Percentiles rank a stretch among this genome's conserved stretches.
Evolutionary conservation across 2,329 filamentous ascomycete genomes (phyloP).

Genomic region (Eutypa lata): DNA sequence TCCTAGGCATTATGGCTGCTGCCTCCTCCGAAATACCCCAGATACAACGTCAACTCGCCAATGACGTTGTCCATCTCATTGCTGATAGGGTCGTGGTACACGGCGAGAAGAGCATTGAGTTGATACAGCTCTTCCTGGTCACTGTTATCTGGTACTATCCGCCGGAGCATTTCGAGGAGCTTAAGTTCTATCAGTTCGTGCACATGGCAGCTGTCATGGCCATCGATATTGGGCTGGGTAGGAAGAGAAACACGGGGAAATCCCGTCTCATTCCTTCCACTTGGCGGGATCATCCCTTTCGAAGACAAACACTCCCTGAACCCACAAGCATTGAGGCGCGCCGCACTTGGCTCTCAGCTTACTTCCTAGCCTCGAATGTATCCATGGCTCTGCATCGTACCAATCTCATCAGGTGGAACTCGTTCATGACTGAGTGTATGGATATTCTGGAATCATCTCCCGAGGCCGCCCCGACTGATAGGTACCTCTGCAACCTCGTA

Average conservation of each 20-base stretch:
- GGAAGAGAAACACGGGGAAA: conserved; percentile 33
- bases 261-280: conserved; percentile 33
- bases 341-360: conserved; percentile 58
- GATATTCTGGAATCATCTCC: conserved; percentile 51
- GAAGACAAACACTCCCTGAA: conserved; percentile 43
- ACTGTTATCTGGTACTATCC: conserved; percentile 82
- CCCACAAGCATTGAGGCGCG: conserved; percentile 53
- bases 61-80: conserved; percentile 68
- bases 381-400: conserved; percentile 61
- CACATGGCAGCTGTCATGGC: conserved; percentile 80
- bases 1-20: conserved; percentile 67
- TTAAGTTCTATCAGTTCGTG: conserved; percentile 86
- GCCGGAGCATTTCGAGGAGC: conserved; percentile 77
- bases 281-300: conserved; percentile 41
- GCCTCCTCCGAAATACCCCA: conserved; percentile 55
- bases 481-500: conserved; percentile 56
- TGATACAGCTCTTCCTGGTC: conserved; percentile 76
- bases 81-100: conserved; percentile 72
- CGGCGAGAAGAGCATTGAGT: conserved; percentile 78
- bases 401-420: conserved; percentile 56
- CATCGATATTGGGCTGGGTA: conserved; percentile 73
- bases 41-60: conserved; percentile 60
- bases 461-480: conserved; percentile 55
- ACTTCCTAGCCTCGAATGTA: conserved; percentile 57
- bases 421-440: conserved; percentile 60